Evolutionary conservation across 164 flowering plant genomes (phyloP), one percentile per base, ranked within the genome.

Genomic region (Stephania yunnanensis): DNA sequence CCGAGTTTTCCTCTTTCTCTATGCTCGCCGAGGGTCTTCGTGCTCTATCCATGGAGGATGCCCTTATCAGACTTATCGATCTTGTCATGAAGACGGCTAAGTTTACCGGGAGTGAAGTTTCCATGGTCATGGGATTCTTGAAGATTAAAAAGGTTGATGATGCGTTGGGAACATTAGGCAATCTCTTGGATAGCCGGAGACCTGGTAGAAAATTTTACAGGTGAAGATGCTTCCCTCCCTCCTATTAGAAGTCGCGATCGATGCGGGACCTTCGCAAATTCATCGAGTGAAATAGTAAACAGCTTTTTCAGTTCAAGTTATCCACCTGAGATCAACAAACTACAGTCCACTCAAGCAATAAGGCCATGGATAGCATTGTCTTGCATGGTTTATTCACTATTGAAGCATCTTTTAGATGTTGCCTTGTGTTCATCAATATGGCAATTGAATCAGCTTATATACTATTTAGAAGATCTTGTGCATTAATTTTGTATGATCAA

Each of bases 11-110:
- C 15, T 82, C 93, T 4, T 87, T 94, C 73, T 80, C 72, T 55
- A 86, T 87, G 91, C 78, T 94, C 80, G 95, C 98, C 46, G 98
- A 94, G 79, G 97, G 98, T 17, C 89, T 94, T 29, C 76, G 78
- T 81, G 79, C 93, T 74, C 81, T 94, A 50, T 80, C 89, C 25
- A 94, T 88, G 98, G 96, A 89, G 76, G 92, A 86, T 10, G 87
- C 89, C 11, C 82, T 94, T 12, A 70, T 87, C 20, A 82, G 81
- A 78, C 91, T 92, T 68, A 76, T 92, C 15, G 81, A 87, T 68
- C 79, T 80, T 84, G 76, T 92, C 44, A 91, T 92, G 92, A 82
- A 79, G 72, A 84, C 78, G 74, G 92, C 90, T 8, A 81, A 77
- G 0, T 87, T 87, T 75, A 80, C 91, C 6, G 85, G 75, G 1